Conservation (phyloP, 768 basidiomycete genomes). For the Lepiota venenata region DNA sequence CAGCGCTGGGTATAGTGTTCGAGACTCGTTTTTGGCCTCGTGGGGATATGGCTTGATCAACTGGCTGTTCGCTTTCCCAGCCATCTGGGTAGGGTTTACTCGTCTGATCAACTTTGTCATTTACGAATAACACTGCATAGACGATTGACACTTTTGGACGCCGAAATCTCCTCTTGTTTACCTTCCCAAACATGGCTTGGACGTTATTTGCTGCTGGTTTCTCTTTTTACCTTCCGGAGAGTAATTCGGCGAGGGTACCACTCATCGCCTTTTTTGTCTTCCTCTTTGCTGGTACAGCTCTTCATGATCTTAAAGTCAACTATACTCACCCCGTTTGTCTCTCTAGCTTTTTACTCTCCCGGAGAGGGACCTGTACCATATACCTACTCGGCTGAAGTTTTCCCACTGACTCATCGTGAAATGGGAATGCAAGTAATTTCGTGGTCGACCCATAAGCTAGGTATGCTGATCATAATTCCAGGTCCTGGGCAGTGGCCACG, state of each 20-base stretch:
- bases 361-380: conserved; percentile 92
- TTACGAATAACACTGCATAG: conserved; percentile 19
- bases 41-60: conserved; percentile 68
- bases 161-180: conserved; percentile 70
- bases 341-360: conserved; percentile 68
- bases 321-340: background rate
- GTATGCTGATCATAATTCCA: conserved; percentile 21
- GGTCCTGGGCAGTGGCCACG: conserved; percentile 55
- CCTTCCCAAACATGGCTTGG: conserved; percentile 81
- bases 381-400: conserved; percentile 89
- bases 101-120: conserved; percentile 11
- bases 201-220: conserved; percentile 75
- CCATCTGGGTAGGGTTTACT: conserved; percentile 44
- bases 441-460: conserved; percentile 21
- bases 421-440: conserved; percentile 43
- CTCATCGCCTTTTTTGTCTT: conserved; percentile 41
- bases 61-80: conserved; percentile 64
- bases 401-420: conserved; percentile 79
- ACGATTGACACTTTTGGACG: conserved; percentile 76
- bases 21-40: conserved; percentile 58
- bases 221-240: conserved; percentile 50
- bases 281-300: conserved; percentile 33
- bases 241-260: conserved; percentile 35
- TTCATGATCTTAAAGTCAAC: background rate
- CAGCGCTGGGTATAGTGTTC: conserved; percentile 49